These are phyloP conservation scores for Fusarium denticulatum DNA, from an alignment of 2,329 filamentous ascomycete genomes.

Conservation along the genomic window DNA sequence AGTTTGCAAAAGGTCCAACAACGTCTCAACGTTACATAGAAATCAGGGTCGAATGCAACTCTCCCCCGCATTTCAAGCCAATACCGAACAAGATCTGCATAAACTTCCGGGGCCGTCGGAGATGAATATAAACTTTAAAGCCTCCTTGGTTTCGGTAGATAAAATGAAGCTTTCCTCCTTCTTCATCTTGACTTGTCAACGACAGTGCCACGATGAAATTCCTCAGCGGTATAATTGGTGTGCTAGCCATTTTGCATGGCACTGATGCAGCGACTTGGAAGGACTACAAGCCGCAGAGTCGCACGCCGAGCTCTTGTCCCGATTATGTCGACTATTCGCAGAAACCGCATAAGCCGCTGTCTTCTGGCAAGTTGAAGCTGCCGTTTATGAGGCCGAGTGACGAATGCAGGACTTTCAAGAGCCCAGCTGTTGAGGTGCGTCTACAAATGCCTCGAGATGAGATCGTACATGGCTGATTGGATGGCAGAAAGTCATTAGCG, in stretches of 20 bases:
- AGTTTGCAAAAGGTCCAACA: conserved; percentile 4
- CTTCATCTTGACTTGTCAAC: rapidly evolving
- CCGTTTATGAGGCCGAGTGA: conserved; percentile 22
- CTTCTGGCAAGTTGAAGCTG: conserved; percentile 2
- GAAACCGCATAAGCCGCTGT: neutral
- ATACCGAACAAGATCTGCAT: neutral
- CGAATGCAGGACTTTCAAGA: conserved; percentile 25
- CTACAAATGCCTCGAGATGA: rapidly evolving
- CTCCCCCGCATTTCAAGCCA: conserved; percentile 4
- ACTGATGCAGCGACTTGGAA: conserved; percentile 3
- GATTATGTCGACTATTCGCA: conserved; percentile 20
- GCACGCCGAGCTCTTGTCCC: conserved; percentile 7
- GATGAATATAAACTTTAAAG: neutral
- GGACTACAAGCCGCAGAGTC: conserved; percentile 13
- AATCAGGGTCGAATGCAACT: neutral
- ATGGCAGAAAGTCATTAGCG: conserved; percentile 9
- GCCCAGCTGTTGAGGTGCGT: conserved; percentile 1
- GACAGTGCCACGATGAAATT: neutral
- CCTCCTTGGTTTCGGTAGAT: neutral
- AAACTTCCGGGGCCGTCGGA: neutral
- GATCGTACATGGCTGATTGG: rapidly evolving
- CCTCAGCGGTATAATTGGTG: neutral
- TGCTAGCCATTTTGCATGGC: neutral
- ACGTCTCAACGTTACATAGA: conserved; percentile 21
- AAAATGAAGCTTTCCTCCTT: neutral